A percentile compares a stretch with the other conserved stretches of the same genome.
Evolutionary conservation across 257 asterid species (phyloP).

Genomic region (Henckelia pumila): DNA sequence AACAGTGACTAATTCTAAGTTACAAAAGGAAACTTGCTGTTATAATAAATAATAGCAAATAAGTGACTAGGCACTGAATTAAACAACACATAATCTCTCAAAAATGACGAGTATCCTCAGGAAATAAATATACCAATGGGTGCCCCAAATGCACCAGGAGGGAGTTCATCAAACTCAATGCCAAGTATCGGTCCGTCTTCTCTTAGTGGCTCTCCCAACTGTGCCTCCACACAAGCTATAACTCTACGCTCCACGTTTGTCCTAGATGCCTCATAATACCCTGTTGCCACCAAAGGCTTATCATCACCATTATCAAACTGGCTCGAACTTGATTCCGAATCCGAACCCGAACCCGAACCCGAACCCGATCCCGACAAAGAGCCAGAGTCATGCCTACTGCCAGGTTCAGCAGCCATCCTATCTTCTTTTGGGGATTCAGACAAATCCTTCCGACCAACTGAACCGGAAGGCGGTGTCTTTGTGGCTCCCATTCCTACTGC

Average conservation of each 20-base stretch:
- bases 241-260: conserved; percentile 66
- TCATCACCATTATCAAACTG: conserved; percentile 68
- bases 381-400: conserved; percentile 50
- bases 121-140: conserved; percentile 66
- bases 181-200: conserved; percentile 92
- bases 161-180: conserved; percentile 87
- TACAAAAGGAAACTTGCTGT: neutral
- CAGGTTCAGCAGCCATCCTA: conserved; percentile 47
- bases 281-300: conserved; percentile 42
- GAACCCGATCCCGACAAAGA: conserved; percentile 9
- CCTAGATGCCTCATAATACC: conserved; percentile 72
- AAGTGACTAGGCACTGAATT: too few species aligned
- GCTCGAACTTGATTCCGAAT: conserved; percentile 76
- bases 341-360: conserved; percentile 61
- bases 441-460: conserved; percentile 48
- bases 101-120: conserved; percentile 4
- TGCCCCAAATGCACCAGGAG: conserved; percentile 97
- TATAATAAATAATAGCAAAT: neutral
- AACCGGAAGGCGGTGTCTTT: conserved; percentile 50
- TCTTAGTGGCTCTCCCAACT: conserved; percentile 84
- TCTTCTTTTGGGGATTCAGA: conserved; percentile 56
- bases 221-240: conserved; percentile 87
- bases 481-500: conserved; percentile 51
- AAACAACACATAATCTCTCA: neutral
- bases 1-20: neutral